Conservation (phyloP, 129 eudicot species). For the Flaveria robusta region DNA sequence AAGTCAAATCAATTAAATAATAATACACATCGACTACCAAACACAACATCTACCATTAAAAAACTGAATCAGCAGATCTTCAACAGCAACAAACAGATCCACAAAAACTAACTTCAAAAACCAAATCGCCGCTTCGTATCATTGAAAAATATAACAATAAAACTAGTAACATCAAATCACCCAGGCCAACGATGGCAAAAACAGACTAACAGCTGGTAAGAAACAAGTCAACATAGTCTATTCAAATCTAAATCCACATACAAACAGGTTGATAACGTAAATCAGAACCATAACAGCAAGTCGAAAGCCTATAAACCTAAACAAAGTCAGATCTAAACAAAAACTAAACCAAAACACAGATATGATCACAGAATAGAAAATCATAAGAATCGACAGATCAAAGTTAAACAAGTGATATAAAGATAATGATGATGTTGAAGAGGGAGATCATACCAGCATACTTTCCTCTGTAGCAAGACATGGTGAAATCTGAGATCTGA, state of each 20-base stretch:
- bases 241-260: background rate
- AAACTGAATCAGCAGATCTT: background rate
- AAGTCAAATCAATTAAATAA: no score
- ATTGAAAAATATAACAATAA: background rate
- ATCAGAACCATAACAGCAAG: background rate
- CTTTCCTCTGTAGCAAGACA: slow-evolving; percentile 81
- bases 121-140: background rate
- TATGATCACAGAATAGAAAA: background rate
- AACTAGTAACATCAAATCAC: background rate
- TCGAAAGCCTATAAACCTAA: background rate
- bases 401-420: background rate
- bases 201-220: background rate
- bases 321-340: background rate
- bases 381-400: background rate
- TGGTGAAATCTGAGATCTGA: slow-evolving; percentile 27
- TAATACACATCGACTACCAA: background rate
- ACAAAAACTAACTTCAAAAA: background rate
- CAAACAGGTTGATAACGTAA: background rate
- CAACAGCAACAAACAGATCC: background rate
- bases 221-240: background rate
- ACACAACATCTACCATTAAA: background rate
- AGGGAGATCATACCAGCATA: slow-evolving; percentile 57
- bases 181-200: background rate
- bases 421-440: background rate
- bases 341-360: background rate